A percentile compares a stretch with the other conserved stretches of the same genome.
Evolutionary conservation across 257 asterid genomes (phyloP).

Genomic region (Lantana camara): DNA sequence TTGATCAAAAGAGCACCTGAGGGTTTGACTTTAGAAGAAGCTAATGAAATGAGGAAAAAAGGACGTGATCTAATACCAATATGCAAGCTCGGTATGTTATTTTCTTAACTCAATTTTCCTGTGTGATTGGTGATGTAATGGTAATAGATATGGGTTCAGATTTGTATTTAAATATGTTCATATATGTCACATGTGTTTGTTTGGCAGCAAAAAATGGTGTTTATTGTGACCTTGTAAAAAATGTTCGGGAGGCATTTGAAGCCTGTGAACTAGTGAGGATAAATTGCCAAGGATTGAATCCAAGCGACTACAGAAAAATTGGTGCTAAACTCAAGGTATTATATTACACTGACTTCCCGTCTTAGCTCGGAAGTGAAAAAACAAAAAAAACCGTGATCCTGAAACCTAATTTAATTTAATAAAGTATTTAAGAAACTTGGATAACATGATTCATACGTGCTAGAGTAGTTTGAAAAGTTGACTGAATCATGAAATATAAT

Average conservation of each 20-base stretch:
- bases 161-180: slow-evolving; percentile 24
- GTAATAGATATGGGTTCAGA: slow-evolving; percentile 7
- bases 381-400: too few relatives aligned
- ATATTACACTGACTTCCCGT: not conserved
- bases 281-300: slow-evolving; percentile 84
- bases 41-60: slow-evolving; percentile 72
- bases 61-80: slow-evolving; percentile 73
- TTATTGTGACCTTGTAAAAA: slow-evolving; percentile 67
- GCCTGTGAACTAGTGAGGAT: slow-evolving; percentile 86
- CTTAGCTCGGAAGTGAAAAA: not conserved
- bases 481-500: too few relatives aligned
- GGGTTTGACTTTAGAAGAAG: slow-evolving; percentile 84
- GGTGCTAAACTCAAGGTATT: slow-evolving; percentile 93
- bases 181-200: slow-evolving; percentile 17
- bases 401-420: too few relatives aligned
- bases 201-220: slow-evolving; percentile 91
- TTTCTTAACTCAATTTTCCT: slow-evolving; percentile 19
- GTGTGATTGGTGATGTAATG: slow-evolving; percentile 16
- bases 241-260: slow-evolving; percentile 89
- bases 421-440: too few relatives aligned
- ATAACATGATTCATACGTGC: too few relatives aligned
- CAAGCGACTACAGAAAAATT: slow-evolving; percentile 78
- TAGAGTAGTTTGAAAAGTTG: too few relatives aligned
- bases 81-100: slow-evolving; percentile 78
- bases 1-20: slow-evolving; percentile 70